Evolutionary conservation across 371 early-diverging fungal species (phyloP), one percentile per base, ranked within the genome.

Genomic region (Cladochytrium tenue): DNA sequence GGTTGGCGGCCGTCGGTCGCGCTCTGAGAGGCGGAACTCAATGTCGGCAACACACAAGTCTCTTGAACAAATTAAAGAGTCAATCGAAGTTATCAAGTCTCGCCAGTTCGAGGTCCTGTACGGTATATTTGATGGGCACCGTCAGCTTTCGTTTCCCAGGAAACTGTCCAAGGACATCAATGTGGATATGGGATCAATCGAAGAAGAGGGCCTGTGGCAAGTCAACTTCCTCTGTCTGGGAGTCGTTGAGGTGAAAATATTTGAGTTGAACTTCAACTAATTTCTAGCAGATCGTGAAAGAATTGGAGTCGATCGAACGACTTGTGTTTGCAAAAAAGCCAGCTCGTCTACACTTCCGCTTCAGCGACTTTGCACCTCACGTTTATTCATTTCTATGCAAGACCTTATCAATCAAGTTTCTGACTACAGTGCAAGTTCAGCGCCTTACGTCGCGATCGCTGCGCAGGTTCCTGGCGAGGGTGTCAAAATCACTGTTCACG

Each of bases 191-290:
- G 32, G 20, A 7, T 20, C 17, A 17, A 13, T 43, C 13, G 56
- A n/a, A 3, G 32, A 32, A 2, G 60, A 51, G 32, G 35, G 61
- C 23, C 50, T 71, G 0, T n/a, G 60, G 20, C 71, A 66, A 15
- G 59, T 66, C 27, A 63, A 32, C 28, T 71, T 66, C 51, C 60
- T 59, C 53, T 59, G 55, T 13, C 59, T 65, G 28, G 71, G 33
- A 20, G 56, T 66, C 4, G 32, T 25, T 51, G 66, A 65, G 64
- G 70, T 64, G 15, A 50, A 50, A 50, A 50, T 15, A n/a, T n/a
- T n/a, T n/a, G n/a, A n/a, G 15, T 50, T n/a, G 13, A 50, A 50
- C n/a, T n/a, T 50, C 50, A 15, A 50, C 13, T 50, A 50, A 13
- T 50, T 50, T 50, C 55, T 13, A 10, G 7, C 55, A 55, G 55